Evolutionary conservation across 495 filamentous ascomycete species (phyloP), one percentile per base, ranked within the genome.

Genomic region (Penicillium salamii): DNA sequence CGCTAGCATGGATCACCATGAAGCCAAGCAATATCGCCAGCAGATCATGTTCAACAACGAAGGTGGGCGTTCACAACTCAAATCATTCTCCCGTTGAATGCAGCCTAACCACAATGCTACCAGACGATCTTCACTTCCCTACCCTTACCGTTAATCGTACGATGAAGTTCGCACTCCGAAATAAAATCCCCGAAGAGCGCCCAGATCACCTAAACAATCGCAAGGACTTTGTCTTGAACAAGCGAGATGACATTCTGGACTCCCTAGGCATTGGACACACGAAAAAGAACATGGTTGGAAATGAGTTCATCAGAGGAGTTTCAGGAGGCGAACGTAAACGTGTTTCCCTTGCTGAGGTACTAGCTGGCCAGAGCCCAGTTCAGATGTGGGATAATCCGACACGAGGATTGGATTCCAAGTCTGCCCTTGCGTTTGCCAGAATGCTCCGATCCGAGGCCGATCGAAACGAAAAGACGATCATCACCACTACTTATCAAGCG

Each of bases 311-410:
- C 41, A 81, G 88, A 37, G 90, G 90, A 47, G 85, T 95, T 0
- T 87, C 82, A 46, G 90, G 90, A 46, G 90, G 90, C 45, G 90
- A 95, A 64, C 71, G 89, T 11, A 93, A 92, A 68, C 81, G 90
- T 56, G 87, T 91, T 26, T 89, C 84, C 52, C 86, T 93, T 62
- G 85, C 88, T 1, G 90, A 93, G 58, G 71, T 76, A 9, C 76
- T 83, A 39, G 73, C 89, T 12, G 76, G 81, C 5, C 33, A 72
- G 64, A 84, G 82, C 19, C 84, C 85, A 3, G 71, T 95, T n/a
- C 87, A 90, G 58, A 87, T 88, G 71, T 95, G 89, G 89, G 89
- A 92, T 58, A 85, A 86, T 26, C 87, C 82, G 33, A 93, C 88
- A 4, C 75, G 89, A 51, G 89, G 89, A 50, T 61, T 95, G 12